phyloP scores from a whole-genome alignment of 805 yeast genomes.

The Wickerhamiella galacta region DNA sequence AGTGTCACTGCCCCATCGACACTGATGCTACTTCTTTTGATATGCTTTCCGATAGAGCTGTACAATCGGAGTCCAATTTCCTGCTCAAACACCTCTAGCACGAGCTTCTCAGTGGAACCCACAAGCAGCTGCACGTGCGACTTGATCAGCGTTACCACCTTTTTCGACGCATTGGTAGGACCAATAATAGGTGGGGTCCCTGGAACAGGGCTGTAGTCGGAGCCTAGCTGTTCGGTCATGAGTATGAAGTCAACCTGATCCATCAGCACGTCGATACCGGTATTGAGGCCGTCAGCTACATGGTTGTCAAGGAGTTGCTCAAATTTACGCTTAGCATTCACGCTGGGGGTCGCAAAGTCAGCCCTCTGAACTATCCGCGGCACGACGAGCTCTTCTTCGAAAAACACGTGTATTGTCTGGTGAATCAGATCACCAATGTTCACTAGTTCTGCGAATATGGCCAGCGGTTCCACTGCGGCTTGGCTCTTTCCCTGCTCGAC shows the following conservation, averaged over 20 bases:
- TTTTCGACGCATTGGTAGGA: slow-evolving; percentile 49
- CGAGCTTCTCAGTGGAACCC: slow-evolving; percentile 73
- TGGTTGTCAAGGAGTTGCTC: slow-evolving; percentile 70
- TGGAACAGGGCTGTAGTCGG: slow-evolving; percentile 43
- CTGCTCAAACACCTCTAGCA: slow-evolving; percentile 83
- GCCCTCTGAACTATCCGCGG: slow-evolving; percentile 48
- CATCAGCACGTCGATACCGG: slow-evolving; percentile 80
- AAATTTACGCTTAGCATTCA: slow-evolving; percentile 63
- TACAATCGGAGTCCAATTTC: slow-evolving; percentile 84
- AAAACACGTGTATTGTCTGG: slow-evolving; percentile 83
- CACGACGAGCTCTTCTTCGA: slow-evolving; percentile 57
- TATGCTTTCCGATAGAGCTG: slow-evolving; percentile 53
- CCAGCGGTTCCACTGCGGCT: slow-evolving; percentile 57
- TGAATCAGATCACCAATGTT: slow-evolving; percentile 84
- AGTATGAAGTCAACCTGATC: slow-evolving; percentile 57
- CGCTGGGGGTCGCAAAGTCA: slow-evolving; percentile 63
- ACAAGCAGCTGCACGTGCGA: slow-evolving; percentile 57
- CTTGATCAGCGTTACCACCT: slow-evolving; percentile 43
- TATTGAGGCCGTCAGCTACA: slow-evolving; percentile 84
- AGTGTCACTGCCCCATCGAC: slow-evolving; percentile 68
- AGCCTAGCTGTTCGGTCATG: slow-evolving; percentile 36
- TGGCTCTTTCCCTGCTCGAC: slow-evolving; percentile 6
- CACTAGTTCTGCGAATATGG: slow-evolving; percentile 75
- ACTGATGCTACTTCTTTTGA: slow-evolving; percentile 58
- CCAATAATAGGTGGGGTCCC: slow-evolving; percentile 11